Conservation (phyloP, 129 eudicot species). For the Calendula officinalis region DNA sequence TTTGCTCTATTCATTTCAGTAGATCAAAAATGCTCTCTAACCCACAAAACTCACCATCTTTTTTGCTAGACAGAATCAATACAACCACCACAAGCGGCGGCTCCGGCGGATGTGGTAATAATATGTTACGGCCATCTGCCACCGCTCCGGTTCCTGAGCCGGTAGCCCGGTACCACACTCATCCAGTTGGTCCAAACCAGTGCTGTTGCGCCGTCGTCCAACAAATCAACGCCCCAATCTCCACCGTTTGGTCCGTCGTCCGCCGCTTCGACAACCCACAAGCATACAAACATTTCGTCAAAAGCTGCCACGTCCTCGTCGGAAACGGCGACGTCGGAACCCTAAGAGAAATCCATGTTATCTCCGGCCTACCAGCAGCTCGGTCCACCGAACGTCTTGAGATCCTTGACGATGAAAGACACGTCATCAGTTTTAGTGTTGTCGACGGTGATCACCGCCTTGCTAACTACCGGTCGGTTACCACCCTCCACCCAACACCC, state of each 20-base stretch:
- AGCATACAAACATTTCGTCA: conserved; percentile 84
- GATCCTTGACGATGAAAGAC: conserved; percentile 75
- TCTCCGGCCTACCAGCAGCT: conserved; percentile 89
- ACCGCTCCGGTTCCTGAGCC: conserved; percentile 49
- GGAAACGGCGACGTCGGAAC: conserved; percentile 82
- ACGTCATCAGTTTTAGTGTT: conserved; percentile 78
- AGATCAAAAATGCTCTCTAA: conserved; percentile 48
- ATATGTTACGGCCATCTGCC: conserved; percentile 19
- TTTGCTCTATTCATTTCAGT: background rate
- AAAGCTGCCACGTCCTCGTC: conserved; percentile 65
- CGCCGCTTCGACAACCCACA: conserved; percentile 96
- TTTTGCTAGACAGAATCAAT: conserved; percentile 47
- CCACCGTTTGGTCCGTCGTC: conserved; percentile 74
- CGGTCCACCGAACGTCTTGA: conserved; percentile 68
- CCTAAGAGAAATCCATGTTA: conserved; percentile 65
- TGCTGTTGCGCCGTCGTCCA: conserved; percentile 82
- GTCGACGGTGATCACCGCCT: conserved; percentile 91
- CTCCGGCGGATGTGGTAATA: conserved; percentile 6
- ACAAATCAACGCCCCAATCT: conserved; percentile 60
- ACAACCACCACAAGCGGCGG: conserved; percentile 8
- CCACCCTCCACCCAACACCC: conserved; percentile 56
- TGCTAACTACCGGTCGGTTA: conserved; percentile 73
- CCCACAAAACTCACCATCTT: conserved; percentile 50
- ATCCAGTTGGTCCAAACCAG: conserved; percentile 61
- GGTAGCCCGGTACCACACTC: conserved; percentile 58